Evolutionary conservation across 441 rosid genomes (phyloP), one percentile per base, ranked within the genome.

Genomic region (Brassica balearica): DNA sequence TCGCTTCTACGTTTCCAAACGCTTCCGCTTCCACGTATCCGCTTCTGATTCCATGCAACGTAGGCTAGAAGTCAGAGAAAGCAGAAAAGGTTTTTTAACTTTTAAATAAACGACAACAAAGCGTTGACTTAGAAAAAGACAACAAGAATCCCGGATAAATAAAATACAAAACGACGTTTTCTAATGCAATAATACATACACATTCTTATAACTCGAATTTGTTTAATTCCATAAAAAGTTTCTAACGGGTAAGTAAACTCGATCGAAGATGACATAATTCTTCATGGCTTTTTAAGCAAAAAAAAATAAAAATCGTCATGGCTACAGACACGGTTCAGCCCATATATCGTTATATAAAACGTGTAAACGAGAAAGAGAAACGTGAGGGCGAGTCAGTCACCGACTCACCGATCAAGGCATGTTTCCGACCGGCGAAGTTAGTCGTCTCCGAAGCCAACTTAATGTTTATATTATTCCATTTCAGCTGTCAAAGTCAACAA

Each of bases 401-500:
- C 12, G 38, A 27, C 22, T 17, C 69, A 20, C 15, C 12, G 38
- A 27, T 27, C 65, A 61, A 61, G 53, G 22, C 65, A 53, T 74
- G 22, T 22, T 38, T 17, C 48, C 51, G 32, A 29, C 48, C 17
- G 15, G 27, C 14, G 15, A 73, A 46, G 61, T 46, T 34, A 46
- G 8, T 53, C 0, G 8, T 20, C 8, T 12, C 15, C 64, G 2
- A 55, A 34, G 27, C 15, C 64, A 27, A n/a, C 19, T 36, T 65
- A 14, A 66, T 34, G 60, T 6, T 20, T 53, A 53, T 20, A 8
- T 8, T 34, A 55, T 55, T 74, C 17, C 56, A 53, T 20, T 64
- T 17, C 51, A 63, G 51, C 9, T 63, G 12, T 66, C 32, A 74
- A 74, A 74, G 73, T 59, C 43, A 74, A 23, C 78, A 20, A 51